These are phyloP conservation scores for Fusarium cyanostomum DNA, from an alignment of 2,329 filamentous ascomycete species.

Conservation along the genomic window DNA sequence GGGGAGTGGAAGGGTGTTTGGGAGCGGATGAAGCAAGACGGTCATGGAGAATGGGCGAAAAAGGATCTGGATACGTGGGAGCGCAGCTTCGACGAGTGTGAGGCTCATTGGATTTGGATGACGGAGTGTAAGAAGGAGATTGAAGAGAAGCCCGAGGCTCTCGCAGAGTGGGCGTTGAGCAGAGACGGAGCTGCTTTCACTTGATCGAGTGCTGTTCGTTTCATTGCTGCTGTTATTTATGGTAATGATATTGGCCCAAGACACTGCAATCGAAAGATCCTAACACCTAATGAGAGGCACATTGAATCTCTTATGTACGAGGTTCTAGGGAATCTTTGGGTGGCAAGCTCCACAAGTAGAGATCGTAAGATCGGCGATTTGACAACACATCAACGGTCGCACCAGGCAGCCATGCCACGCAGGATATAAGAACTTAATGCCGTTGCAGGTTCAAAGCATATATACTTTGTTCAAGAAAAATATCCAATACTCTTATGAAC, in stretches of 20 bases:
- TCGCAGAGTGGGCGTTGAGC: constrained; percentile 22
- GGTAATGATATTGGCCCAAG: no score
- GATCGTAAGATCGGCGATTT: no score
- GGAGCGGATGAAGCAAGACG: background rate
- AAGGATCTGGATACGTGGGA: background rate
- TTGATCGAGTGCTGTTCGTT: background rate
- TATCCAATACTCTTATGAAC: background rate
- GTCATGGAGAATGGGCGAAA: background rate
- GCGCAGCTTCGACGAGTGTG: background rate
- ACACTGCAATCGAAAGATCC: no score
- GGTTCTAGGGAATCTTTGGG: no score
- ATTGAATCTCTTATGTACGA: no score
- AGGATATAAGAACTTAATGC: no score
- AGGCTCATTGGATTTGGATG: constrained; percentile 18
- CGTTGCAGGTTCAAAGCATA: no score
- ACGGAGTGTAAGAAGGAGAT: constrained; percentile 5
- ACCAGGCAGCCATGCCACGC: background rate
- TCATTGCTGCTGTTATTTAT: background rate
- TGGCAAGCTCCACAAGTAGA: no score
- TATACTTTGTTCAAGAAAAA: background rate
- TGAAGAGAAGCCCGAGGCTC: constrained; percentile 1
- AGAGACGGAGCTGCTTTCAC: constrained; percentile 8
- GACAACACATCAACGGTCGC: background rate
- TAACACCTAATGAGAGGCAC: no score
- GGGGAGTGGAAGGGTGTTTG: background rate